Base-by-base conservation (phyloP, 2,329 filamentous ascomycete species). In the Pseudocercospora eumusae region DNA sequence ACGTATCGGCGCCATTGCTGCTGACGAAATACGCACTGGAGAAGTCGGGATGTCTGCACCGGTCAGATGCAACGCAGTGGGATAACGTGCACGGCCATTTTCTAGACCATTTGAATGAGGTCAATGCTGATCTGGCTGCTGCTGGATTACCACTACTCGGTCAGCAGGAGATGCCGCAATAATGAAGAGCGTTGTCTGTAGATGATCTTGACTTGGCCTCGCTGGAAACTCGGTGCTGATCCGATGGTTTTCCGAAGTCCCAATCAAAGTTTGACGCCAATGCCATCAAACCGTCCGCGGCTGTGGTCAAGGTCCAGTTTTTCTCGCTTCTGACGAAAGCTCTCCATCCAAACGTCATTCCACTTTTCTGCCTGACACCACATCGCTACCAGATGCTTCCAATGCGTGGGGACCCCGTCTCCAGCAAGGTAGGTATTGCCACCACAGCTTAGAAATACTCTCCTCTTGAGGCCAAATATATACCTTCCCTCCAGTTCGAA, bases 11-110 rank as follows among this genome's bases (percentile, higher is more conserved):
- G 13, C 63, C 63, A n/a, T 13, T 63, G 4, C 27, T 63, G 25
- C 60, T 65, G 57, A 65, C 53, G 5, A 57, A 25, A 31, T 62
- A 49, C 11, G 63, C 63, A 6, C 45, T 57, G 7, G 23, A 62
- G 25, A 52, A 55, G 8, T 60, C 44, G 11, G 63, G 63, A 10
- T 65, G 63, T 52, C 25, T 65, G 47, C 56, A 58, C 28, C 11
- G 27, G 15, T 23, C 31, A 23, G 56, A 62, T 56, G 42, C 52
- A 13, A 33, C 31, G 50, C 57, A 56, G 42, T 60, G 60, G 63
- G 52, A 58, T 13, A 57, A 63, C 31, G 27, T 65, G 25, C 56
- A 61, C 15, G 59, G 53, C n/a, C 60, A 60, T 28, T 65, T 65
- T 21, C n/a, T 62, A 20, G 60, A 63, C n/a, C 60, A 60, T 50